Conservation (phyloP, 2,329 filamentous ascomycete species). For the Hawksworthiomyces lignivorus region DNA sequence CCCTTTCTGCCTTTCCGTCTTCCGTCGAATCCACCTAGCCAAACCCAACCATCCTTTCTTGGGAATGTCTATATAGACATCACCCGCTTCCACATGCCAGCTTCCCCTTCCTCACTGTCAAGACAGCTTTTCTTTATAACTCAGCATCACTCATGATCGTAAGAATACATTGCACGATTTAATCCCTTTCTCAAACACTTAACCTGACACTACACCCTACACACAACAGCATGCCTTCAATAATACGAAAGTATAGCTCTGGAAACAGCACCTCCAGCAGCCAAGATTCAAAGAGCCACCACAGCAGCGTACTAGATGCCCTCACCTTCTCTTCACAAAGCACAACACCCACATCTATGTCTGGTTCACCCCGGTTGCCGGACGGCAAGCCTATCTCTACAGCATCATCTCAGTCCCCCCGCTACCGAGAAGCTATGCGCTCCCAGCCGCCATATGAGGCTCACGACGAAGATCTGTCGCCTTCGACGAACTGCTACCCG, state of each 20-base stretch:
- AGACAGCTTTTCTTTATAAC: too few species aligned
- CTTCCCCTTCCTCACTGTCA: too few species aligned
- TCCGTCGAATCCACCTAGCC: too few species aligned
- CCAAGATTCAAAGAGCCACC: conserved; percentile 28
- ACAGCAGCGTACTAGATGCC: conserved; percentile 37
- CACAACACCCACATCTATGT: conserved; percentile 39
- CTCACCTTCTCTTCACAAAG: conserved; percentile 29
- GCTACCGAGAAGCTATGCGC: neutral
- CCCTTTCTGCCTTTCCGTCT: too few species aligned
- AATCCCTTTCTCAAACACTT: too few species aligned
- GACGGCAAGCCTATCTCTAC: conserved; percentile 22
- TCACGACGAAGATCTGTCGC: conserved; percentile 29
- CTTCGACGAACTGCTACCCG: conserved; percentile 35
- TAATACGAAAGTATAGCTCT: conserved; percentile 28
- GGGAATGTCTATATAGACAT: too few species aligned
- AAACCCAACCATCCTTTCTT: too few species aligned
- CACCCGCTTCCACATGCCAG: too few species aligned
- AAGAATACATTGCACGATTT: too few species aligned
- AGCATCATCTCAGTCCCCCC: neutral
- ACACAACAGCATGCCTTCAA: conserved; percentile 21
- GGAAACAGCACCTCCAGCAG: conserved; percentile 10
- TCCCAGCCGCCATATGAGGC: conserved; percentile 9
- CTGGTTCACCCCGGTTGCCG: conserved; percentile 32
- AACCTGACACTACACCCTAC: too few species aligned
- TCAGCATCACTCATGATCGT: too few species aligned